These are phyloP conservation scores for Leccinum rimulosum DNA, from an alignment of 768 basidiomycete genomes.

Conservation along the genomic window DNA sequence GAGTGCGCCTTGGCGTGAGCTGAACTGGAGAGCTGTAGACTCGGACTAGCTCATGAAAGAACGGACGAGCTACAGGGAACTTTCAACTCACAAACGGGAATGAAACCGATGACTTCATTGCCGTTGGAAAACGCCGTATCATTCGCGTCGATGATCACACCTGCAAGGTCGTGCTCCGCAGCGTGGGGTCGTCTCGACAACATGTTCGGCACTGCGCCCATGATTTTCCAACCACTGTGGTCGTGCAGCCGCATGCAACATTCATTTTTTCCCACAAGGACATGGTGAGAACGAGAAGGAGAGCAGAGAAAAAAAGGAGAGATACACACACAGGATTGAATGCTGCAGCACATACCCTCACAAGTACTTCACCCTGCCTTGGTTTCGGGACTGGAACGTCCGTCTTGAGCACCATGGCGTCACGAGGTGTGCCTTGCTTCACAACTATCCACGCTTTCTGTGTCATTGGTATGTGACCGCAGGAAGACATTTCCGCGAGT, in stretches of 20 bases:
- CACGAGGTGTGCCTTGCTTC: constrained; percentile 28
- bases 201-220: constrained; percentile 47
- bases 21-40: constrained; percentile 26
- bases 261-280: background rate
- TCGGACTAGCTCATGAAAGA: background rate
- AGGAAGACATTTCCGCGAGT: constrained; percentile 7
- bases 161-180: constrained; percentile 63
- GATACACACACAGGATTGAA: constrained; percentile 63
- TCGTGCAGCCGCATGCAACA: background rate
- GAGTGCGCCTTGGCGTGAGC: constrained; percentile 52
- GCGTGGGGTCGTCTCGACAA: constrained; percentile 47
- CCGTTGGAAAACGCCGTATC: constrained; percentile 52
- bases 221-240: constrained; percentile 57
- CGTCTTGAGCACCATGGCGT: constrained; percentile 28
- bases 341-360: constrained; percentile 52
- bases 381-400: constrained; percentile 36
- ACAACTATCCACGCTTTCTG: constrained; percentile 33
- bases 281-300: background rate
- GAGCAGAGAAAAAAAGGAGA: background rate
- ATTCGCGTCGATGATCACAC: constrained; percentile 56
- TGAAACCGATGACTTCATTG: constrained; percentile 62
- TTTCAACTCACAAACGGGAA: constrained; percentile 35
- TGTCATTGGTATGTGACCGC: constrained; percentile 11
- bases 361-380: constrained; percentile 42
- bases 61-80: background rate